These are phyloP conservation scores for Verticillium albo-atrum DNA, from an alignment of 2,329 filamentous ascomycete species.

Conservation along the genomic window DNA sequence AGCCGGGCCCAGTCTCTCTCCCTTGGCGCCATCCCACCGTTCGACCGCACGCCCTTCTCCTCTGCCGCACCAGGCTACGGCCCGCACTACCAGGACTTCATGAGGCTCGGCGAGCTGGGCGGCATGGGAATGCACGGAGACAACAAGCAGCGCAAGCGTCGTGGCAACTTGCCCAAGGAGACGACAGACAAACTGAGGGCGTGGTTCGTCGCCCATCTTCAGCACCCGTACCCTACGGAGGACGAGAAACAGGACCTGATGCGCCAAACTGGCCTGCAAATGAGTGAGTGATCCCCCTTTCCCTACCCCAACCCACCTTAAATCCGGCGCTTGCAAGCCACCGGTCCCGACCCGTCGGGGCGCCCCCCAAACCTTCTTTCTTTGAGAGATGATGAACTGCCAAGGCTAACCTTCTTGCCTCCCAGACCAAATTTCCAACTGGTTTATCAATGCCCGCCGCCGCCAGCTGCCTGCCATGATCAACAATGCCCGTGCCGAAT, in stretches of 20 bases:
- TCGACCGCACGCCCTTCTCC: constrained; percentile 40
- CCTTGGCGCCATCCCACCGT: constrained; percentile 34
- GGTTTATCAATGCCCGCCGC: constrained; percentile 75
- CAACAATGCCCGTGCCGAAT: constrained; percentile 49
- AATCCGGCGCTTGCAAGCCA: background rate
- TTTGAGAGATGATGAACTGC: background rate
- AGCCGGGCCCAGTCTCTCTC: constrained; percentile 41
- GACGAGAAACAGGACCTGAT: constrained; percentile 83
- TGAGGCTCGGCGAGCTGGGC: constrained; percentile 35
- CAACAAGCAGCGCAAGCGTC: constrained; percentile 55
- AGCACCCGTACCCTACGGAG: constrained; percentile 72
- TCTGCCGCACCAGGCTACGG: constrained; percentile 27
- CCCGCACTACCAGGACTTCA: constrained; percentile 36
- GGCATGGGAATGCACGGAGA: constrained; percentile 33
- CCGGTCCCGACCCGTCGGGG: background rate
- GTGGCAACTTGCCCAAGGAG: constrained; percentile 87
- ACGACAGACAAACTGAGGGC: constrained; percentile 75
- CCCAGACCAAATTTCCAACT: constrained; percentile 68
- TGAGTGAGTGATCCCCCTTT: constrained; percentile 54
- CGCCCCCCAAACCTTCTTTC: background rate
- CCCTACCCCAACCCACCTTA: background rate
- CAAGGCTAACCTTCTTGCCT: background rate
- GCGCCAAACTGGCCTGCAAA: constrained; percentile 68
- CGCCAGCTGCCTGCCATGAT: constrained; percentile 60
- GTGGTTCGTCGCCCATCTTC: constrained; percentile 75